A percentile compares a stretch with the other conserved stretches of the same genome.
These are phyloP conservation scores for Arachnomyces sp. DNA, from an alignment of 2,329 filamentous ascomycete species.

Conservation along the genomic window DNA sequence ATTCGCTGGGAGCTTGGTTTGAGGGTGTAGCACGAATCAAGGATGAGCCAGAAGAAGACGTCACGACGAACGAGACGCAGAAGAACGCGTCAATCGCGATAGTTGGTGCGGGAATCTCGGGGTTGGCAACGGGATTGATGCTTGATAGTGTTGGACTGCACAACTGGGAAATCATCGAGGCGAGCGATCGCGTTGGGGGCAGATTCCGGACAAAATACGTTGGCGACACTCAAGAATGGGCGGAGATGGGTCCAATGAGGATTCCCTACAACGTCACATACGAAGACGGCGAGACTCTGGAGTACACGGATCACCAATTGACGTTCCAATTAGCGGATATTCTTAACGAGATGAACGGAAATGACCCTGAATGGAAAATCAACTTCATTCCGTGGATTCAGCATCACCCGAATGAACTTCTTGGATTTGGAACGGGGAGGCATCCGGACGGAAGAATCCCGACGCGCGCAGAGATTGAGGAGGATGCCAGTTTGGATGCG, in stretches of 20 bases:
- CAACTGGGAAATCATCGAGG: conserved; percentile 40
- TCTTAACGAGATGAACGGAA: conserved; percentile 19
- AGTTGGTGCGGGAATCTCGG: conserved; percentile 39
- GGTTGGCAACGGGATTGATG: conserved; percentile 37
- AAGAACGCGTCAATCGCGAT: conserved; percentile 25
- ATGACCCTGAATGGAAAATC: conserved; percentile 15
- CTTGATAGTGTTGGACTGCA: conserved; percentile 36
- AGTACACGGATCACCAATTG: conserved; percentile 18
- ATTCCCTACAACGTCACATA: conserved; percentile 18
- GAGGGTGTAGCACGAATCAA: conserved; percentile 18
- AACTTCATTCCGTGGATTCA: conserved; percentile 22
- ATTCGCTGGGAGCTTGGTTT: conserved; percentile 19
- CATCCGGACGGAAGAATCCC: conserved; percentile 20
- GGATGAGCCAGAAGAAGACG: conserved; percentile 2
- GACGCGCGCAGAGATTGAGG: conserved; percentile 16
- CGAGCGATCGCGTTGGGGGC: conserved; percentile 33
- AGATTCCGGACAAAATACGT: conserved; percentile 37
- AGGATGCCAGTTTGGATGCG: conserved; percentile 12
- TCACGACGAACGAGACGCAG: conserved; percentile 4
- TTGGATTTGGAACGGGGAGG: conserved; percentile 13
- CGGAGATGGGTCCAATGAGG: conserved; percentile 24
- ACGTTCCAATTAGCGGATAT: conserved; percentile 17
- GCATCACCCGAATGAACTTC: conserved; percentile 22
- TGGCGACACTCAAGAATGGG: conserved; percentile 20
- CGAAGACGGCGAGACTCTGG: conserved; percentile 14